phyloP scores from a whole-genome alignment of 2,329 filamentous ascomycete genomes.

The Cryphonectria radicalis region DNA sequence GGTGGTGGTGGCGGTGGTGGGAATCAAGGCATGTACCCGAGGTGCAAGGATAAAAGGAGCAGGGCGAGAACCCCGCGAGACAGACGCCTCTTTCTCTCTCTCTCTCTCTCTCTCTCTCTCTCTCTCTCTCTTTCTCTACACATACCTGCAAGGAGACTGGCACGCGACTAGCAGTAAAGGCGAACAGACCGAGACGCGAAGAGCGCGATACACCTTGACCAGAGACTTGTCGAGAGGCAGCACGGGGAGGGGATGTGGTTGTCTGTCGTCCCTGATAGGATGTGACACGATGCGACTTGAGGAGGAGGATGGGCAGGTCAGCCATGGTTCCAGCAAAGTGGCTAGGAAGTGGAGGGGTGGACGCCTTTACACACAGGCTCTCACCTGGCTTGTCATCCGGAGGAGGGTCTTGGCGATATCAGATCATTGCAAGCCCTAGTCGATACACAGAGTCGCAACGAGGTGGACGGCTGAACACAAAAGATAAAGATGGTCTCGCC shows the following conservation, averaged over 20 bases:
- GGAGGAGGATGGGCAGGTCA: not conserved
- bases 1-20: not conserved
- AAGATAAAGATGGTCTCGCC: not conserved
- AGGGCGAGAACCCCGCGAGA: not conserved
- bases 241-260: not conserved
- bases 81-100: not conserved
- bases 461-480: not conserved
- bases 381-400: not conserved
- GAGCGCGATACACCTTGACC: not conserved
- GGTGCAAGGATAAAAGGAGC: slow-evolving; percentile 19
- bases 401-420: not conserved
- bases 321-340: not conserved
- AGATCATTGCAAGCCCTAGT: not conserved
- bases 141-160: not conserved
- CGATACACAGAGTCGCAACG: not conserved
- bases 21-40: slow-evolving; percentile 14
- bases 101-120: not conserved
- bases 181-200: not conserved
- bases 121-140: not conserved
- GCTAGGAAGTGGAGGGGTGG: not conserved
- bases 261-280: not conserved
- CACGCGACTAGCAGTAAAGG: not conserved
- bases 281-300: not conserved
- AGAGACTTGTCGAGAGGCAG: not conserved
- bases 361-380: not conserved